These are phyloP conservation scores for Biscutella laevigata DNA, from an alignment of 441 rosid species.

Conservation along the genomic window DNA sequence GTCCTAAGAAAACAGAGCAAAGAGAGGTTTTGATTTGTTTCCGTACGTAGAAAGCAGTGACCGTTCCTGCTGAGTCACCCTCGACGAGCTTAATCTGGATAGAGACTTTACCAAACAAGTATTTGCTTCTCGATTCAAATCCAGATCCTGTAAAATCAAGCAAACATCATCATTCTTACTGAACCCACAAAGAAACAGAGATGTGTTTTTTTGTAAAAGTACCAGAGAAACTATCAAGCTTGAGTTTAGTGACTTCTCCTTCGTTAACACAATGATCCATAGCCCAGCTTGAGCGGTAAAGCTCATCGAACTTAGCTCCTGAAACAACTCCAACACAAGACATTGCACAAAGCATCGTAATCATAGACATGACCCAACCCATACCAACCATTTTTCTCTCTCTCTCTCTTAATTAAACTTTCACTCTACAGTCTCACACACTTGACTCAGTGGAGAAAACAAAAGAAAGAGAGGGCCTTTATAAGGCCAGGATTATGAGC, in stretches of 20 bases:
- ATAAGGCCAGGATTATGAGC: constrained; percentile 23
- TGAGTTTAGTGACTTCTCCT: constrained; percentile 76
- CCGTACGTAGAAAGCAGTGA: constrained; percentile 74
- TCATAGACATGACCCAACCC: constrained; percentile 23
- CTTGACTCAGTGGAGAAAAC: constrained; percentile 13
- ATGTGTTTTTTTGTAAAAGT: background rate
- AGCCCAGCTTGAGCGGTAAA: constrained; percentile 80
- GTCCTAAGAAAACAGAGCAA: background rate
- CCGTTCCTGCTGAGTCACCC: constrained; percentile 79
- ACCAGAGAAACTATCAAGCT: constrained; percentile 88
- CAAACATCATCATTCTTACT: background rate
- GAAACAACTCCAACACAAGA: constrained; percentile 24
- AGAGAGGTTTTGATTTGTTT: background rate
- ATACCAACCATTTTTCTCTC: constrained; percentile 15
- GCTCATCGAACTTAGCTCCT: constrained; percentile 60
- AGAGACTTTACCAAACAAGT: constrained; percentile 78
- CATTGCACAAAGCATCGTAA: constrained; percentile 17
- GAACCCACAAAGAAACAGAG: background rate
- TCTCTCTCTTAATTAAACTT: constrained; percentile 2
- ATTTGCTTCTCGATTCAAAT: constrained; percentile 74
- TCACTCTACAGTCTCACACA: constrained; percentile 16
- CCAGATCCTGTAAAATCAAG: constrained; percentile 64
- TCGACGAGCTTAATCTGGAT: constrained; percentile 86
- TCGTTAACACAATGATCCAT: constrained; percentile 61
- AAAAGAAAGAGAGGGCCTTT: background rate